Base-by-base conservation (phyloP, 2,329 filamentous ascomycete species). In the Fusarium hainanense region DNA sequence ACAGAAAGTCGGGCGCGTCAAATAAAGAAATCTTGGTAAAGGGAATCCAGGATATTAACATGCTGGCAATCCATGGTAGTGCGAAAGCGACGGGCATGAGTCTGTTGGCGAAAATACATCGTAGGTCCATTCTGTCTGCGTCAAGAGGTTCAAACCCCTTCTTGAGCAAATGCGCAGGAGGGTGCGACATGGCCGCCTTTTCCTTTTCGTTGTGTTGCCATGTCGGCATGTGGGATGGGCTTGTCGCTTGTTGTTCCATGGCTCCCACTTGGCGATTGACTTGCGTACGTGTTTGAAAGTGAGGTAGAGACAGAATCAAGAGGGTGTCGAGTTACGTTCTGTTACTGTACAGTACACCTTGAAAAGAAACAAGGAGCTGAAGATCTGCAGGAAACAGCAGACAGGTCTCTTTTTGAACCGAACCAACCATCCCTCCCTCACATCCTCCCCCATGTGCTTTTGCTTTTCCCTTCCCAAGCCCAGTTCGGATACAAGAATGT, bases 21-120 rank as follows among this genome's bases (percentile, higher is more conserved):
- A 20, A 27, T 6, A 70, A 14, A 16, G 54, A 42, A 18, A 70
- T 70, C 25, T 59, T 68, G 47, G 50, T 64, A 11, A 70, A 68
- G 14, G 68, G 68, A 27, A 70, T 43, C 63, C 68, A 70, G 4
- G 68, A 70, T 49, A 70, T 59, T 4, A 70, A 41, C 68, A 70
- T 70, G 13, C 67, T 37, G 13, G 42, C 49, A 10, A 70, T 34
- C 68, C 68, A 70, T 2, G 68, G 68, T 14, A 68, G 34, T 3
- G 58, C 67, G 20, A 70, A 68, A 8, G 54, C 68, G 34, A 70
- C 30, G 8, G 68, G 58, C 47, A 68, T 54, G 5, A 58, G 23
- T 43, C 46, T 67, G 10, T 50, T 54, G n/a, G 37, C 14, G 13
- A 70, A 58, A 11, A 59, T 32, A 10, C 34, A 25, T 11, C 46